These are phyloP conservation scores for Ploettnerulaceae sp. DNA, from an alignment of 2,329 filamentous ascomycete species.

Conservation along the genomic window DNA sequence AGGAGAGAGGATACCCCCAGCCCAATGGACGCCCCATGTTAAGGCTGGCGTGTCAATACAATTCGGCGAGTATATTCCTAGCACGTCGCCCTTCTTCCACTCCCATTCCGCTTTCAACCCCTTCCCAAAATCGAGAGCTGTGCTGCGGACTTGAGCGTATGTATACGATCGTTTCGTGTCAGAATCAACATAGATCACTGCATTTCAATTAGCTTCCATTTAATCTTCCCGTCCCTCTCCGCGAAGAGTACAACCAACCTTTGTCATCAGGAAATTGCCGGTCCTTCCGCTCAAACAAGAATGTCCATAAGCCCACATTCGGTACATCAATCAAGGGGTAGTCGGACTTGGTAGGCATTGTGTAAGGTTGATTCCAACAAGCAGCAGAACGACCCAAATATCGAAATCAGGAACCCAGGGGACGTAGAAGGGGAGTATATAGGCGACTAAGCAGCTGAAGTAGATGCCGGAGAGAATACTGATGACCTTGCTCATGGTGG, in stretches of 20 bases:
- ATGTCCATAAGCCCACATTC: slow-evolving; percentile 69
- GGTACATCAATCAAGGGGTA: slow-evolving; percentile 57
- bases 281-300: slow-evolving; percentile 68
- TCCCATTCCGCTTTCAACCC: slow-evolving; percentile 69
- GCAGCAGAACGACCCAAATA: slow-evolving; percentile 24
- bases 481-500: slow-evolving; percentile 20
- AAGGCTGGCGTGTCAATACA: slow-evolving; percentile 75
- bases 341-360: slow-evolving; percentile 31
- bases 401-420: slow-evolving; percentile 28
- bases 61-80: slow-evolving; percentile 81
- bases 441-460: slow-evolving; percentile 18
- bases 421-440: slow-evolving; percentile 25
- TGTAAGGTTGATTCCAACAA: slow-evolving; percentile 28
- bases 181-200: slow-evolving; percentile 75
- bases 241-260: slow-evolving; percentile 43
- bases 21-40: slow-evolving; percentile 77
- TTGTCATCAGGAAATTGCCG: slow-evolving; percentile 66
- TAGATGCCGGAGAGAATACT: slow-evolving; percentile 25
- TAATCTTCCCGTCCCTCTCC: not conserved
- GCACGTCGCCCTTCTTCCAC: slow-evolving; percentile 79
- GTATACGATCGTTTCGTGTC: slow-evolving; percentile 66
- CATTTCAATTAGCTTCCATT: slow-evolving; percentile 1
- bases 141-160: slow-evolving; percentile 58
- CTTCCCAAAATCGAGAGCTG: slow-evolving; percentile 71
- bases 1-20: slow-evolving; percentile 75